phyloP scores from a whole-genome alignment of 2,329 filamentous ascomycete species.

The Cercospora beticola region DNA sequence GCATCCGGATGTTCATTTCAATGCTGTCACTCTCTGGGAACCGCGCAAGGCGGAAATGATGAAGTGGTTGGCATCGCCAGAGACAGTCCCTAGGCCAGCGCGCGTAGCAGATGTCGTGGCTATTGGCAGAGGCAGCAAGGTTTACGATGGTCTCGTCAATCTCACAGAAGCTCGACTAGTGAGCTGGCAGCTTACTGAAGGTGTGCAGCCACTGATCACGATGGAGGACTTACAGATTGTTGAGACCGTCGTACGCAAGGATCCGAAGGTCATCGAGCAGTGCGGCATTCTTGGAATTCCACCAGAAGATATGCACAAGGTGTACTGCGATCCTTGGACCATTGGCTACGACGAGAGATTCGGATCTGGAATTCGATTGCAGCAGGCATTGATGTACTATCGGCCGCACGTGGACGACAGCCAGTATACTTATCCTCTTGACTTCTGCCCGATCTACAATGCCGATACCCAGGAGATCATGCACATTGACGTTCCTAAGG shows the following conservation, averaged over 20 bases:
- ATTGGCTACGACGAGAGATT: slow-evolving; percentile 93
- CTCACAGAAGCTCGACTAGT: slow-evolving; percentile 65
- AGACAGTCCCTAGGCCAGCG: slow-evolving; percentile 60
- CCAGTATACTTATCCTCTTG: slow-evolving; percentile 87
- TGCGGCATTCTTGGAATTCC: slow-evolving; percentile 80
- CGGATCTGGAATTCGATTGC: slow-evolving; percentile 72
- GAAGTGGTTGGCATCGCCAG: slow-evolving; percentile 69
- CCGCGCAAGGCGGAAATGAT: slow-evolving; percentile 83
- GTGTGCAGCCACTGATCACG: slow-evolving; percentile 84
- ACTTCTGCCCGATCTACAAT: slow-evolving; percentile 93
- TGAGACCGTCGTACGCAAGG: slow-evolving; percentile 71
- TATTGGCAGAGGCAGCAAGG: slow-evolving; percentile 73
- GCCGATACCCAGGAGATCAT: slow-evolving; percentile 74
- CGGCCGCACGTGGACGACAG: slow-evolving; percentile 79
- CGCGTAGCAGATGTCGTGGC: slow-evolving; percentile 80
- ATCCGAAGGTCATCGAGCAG: slow-evolving; percentile 86
- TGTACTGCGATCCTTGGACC: slow-evolving; percentile 95
- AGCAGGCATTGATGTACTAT: slow-evolving; percentile 96
- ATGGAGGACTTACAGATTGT: slow-evolving; percentile 86
- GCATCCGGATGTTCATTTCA: slow-evolving; percentile 74
- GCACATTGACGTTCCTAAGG: slow-evolving; percentile 77
- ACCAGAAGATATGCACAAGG: slow-evolving; percentile 84
- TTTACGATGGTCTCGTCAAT: slow-evolving; percentile 81
- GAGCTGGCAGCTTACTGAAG: slow-evolving; percentile 72
- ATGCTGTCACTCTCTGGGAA: slow-evolving; percentile 81